Evolutionary conservation across 176 grass and related monocot genomes (phyloP).

Genomic region (Areca catechu): DNA sequence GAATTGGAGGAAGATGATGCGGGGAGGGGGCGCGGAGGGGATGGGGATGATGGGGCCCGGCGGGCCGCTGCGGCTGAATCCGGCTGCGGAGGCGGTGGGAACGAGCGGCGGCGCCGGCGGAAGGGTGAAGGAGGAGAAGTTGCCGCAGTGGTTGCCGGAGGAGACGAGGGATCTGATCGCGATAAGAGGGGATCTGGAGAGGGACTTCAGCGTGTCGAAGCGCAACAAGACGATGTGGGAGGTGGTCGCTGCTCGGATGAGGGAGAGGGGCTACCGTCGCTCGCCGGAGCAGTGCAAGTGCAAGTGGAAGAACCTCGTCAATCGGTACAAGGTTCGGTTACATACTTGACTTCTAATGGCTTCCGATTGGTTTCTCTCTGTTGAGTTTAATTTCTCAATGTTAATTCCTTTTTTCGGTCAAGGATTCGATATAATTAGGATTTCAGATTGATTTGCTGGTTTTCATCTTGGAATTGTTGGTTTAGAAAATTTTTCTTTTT

Average conservation of each 20-base stretch:
- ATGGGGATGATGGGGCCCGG: background rate
- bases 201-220: constrained; percentile 28
- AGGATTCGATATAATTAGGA: no score
- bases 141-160: constrained; percentile 63
- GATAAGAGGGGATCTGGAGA: constrained; percentile 63
- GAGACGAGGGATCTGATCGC: constrained; percentile 75
- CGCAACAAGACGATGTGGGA: constrained; percentile 83
- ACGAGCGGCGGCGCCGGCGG: constrained; percentile 9
- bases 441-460: no score
- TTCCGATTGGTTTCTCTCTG: no score
- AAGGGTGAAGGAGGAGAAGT: constrained; percentile 38
- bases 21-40: constrained; percentile 3
- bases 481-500: no score
- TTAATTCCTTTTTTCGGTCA: no score
- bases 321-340: constrained; percentile 13
- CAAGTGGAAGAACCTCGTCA: constrained; percentile 24
- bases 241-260: constrained; percentile 39
- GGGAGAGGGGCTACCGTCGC: constrained; percentile 49
- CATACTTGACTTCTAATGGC: no score
- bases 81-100: background rate
- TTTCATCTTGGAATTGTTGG: no score
- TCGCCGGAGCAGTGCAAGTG: constrained; percentile 48
- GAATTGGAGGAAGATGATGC: constrained; percentile 23
- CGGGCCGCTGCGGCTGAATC: background rate
- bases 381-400: no score